Base-by-base conservation (phyloP, 2,329 filamentous ascomycete species). In the Pestalotiopsis sp. region DNA sequence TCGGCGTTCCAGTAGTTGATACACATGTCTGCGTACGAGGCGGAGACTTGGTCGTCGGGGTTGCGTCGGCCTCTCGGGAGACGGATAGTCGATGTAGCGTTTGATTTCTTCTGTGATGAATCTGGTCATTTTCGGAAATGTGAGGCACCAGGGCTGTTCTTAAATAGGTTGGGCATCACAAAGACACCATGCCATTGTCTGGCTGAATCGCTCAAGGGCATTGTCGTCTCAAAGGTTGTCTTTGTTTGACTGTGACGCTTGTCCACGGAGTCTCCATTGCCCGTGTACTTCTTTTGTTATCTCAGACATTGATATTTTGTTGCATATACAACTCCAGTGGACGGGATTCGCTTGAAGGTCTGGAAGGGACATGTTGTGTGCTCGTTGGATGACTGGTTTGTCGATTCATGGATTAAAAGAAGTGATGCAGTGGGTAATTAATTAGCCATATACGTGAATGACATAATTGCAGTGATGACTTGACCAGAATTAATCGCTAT, bases 1-100 rank as follows among this genome's bases (percentile, higher is more conserved):
- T 67, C 45, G 6, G 56, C 52, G 25, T 67, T 61, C 25, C 60
- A 61, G 39, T 56, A 67, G n/a, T 38, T 36, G 9, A 23, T 67
- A 17, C 66, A 67, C 66, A 67, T 67, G 41, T 23, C 7, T 62
- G 4, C 17, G n/a, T 2, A 9, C 7, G 4, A 17, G 6, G n/a
- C 11, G 2, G 1, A 45, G 12, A 12, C 12, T 45, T 45, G 39
- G 39, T 45, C 6, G 39, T 45, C 39, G 13, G 17, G 4, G 13
- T 13, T n/a, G 17, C 45, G 45, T 20, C 45, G 1, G 20, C 45
- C 3, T 20, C 45, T 52, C 5, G n/a, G 20, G 0, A 23, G 2
- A 9, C 20, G 6, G 23, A n/a, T n/a, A 2, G 45, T 36, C 45
- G 45, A 52, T 20, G 45, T 52, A 36, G 31, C 31, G 31, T 9